Base-by-base conservation (phyloP, 176 grass and related monocot species). In the Coix lacrymajobi region DNA sequence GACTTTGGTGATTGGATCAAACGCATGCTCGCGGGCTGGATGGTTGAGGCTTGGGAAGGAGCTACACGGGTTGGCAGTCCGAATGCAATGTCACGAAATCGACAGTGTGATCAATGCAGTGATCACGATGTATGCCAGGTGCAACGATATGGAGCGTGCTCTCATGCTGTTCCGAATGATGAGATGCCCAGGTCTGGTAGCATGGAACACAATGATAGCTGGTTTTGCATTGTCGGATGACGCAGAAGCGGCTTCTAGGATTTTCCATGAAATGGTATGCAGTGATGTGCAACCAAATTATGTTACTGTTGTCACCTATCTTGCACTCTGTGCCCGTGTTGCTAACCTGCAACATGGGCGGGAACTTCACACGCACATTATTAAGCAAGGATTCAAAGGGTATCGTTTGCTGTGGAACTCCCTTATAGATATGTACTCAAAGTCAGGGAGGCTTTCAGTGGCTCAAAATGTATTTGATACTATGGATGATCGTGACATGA, bases 201-300 rank as follows among this genome's bases (percentile, higher is more conserved):
- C 92, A n/a, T 94, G 92, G 92, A 94, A 94, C 32, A 57, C 87
- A 0, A 94, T 94, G 84, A 58, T 94, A 22, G 67, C 89, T 17
- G 82, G 87, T 32, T 89, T 85, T 76, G 81, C 80, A 2, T 76
- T 87, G 24, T 52, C 66, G 0, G 87, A 94, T 82, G 83, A 33
- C 66, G 87, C 89, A 19, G 87, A 92, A 69, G 77, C 76, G 58
- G 85, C 92, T 72, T 89, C 84, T 58, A 40, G 41, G 15, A 8
- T 92, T 71, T 79, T 94, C 14, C 77, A 72, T 7, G 73, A 87
- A 32, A 91, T 94, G 92, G n/a, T 92, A 24, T 71, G 20, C 54
- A 79, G 51, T 19, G 87, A 78, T 31, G 65, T 94, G 41, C n/a
- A 85, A 5, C 92, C 84, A 38, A 94, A 94, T 73, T 87, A 94